Evolutionary conservation across 352 stramenopile genomes (phyloP).

Genomic region (Globisporangium mamillatum): DNA sequence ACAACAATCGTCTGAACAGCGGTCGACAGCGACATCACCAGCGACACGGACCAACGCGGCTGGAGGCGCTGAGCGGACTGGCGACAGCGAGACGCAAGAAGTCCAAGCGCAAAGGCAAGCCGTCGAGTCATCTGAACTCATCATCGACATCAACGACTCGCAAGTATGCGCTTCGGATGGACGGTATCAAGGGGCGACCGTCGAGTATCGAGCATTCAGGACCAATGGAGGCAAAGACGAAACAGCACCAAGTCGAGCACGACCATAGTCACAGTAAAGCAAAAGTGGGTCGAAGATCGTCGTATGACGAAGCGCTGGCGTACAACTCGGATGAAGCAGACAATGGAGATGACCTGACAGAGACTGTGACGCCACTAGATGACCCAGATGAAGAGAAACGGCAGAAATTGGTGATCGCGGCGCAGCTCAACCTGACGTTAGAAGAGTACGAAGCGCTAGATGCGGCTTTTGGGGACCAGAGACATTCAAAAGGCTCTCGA

Average conservation of each 20-base stretch:
- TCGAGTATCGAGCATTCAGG: conserved; percentile 10
- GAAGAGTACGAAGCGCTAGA: conserved; percentile 72
- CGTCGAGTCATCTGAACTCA: conserved; percentile 8
- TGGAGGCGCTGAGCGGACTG: conserved; percentile 40
- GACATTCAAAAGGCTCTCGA: conserved; percentile 10
- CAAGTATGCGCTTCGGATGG: conserved; percentile 45
- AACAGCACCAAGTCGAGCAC: conserved; percentile 9
- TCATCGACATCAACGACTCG: conserved; percentile 20
- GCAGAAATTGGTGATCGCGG: conserved; percentile 44
- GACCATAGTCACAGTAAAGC: not conserved
- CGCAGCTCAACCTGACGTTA: conserved; percentile 61
- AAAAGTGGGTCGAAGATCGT: conserved; percentile 11
- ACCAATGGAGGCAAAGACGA: conserved; percentile 16
- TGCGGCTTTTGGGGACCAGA: conserved; percentile 39
- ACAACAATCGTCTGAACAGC: conserved; percentile 10
- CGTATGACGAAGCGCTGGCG: conserved; percentile 29
- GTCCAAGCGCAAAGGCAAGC: conserved; percentile 12
- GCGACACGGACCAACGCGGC: conserved; percentile 25
- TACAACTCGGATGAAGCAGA: conserved; percentile 31
- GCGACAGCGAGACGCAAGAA: conserved; percentile 11
- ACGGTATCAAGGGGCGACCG: conserved; percentile 34
- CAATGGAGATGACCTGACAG: conserved; percentile 3
- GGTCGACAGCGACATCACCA: conserved; percentile 9
- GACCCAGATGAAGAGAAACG: conserved; percentile 52
- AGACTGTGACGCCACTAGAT: conserved; percentile 23